Evolutionary conservation across 2,329 filamentous ascomycete species (phyloP).

Genomic region (Diplodia seriata): DNA sequence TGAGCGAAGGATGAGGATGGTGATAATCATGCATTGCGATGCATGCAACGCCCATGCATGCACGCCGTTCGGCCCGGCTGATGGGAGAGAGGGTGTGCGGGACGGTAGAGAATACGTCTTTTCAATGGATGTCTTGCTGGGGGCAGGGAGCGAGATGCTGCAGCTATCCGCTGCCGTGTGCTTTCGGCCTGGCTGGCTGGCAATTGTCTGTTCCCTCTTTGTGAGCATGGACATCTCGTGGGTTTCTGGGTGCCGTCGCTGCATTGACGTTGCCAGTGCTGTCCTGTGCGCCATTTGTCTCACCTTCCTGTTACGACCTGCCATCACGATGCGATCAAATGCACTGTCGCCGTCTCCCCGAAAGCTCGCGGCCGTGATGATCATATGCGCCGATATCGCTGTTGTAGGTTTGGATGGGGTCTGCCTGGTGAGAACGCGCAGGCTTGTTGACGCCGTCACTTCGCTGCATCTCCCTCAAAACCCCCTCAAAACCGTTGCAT

Average conservation of each 20-base stretch:
- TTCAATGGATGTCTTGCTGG: neutral
- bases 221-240: neutral
- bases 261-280: conserved; percentile 11
- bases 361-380: neutral
- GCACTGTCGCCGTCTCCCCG: neutral
- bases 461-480: neutral
- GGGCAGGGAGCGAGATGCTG: conserved; percentile 24
- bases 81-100: conserved; percentile 6
- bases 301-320: conserved; percentile 11
- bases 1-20: conserved; percentile 1
- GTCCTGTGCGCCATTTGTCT: conserved; percentile 12
- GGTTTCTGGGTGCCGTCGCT: neutral
- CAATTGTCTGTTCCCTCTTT: neutral
- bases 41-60: conserved; percentile 12
- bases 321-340: neutral
- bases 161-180: conserved; percentile 27
- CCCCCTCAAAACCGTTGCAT: neutral
- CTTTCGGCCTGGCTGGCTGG: neutral
- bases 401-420: neutral
- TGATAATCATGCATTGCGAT: conserved; percentile 3
- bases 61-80: conserved; percentile 14
- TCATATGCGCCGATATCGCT: conserved; percentile 5
- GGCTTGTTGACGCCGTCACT: neutral
- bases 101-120: conserved; percentile 1
- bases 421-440: neutral